phyloP scores from a whole-genome alignment of 2,329 filamentous ascomycete genomes.

The Colletotrichum neosansevieriae region DNA sequence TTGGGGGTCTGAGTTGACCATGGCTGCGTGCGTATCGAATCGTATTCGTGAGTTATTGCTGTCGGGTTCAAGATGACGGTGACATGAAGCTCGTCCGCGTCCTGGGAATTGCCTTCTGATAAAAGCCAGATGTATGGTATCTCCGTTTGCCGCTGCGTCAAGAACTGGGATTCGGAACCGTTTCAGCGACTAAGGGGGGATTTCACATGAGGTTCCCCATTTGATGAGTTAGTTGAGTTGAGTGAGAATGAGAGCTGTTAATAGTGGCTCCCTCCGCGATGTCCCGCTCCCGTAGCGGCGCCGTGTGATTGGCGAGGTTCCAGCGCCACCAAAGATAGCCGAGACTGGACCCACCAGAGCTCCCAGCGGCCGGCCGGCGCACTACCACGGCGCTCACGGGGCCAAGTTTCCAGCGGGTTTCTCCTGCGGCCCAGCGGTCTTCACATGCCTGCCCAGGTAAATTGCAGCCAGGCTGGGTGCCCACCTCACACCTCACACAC shows the following conservation, averaged over 20 bases:
- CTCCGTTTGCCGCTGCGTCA: conserved; percentile 13
- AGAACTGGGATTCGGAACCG: conserved; percentile 3
- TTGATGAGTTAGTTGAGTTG: conserved; percentile 7
- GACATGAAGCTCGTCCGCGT: not conserved
- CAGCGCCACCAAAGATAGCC: conserved; percentile 38
- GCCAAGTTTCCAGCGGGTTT: not conserved
- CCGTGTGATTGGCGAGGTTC: conserved; percentile 40
- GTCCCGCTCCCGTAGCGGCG: conserved; percentile 37
- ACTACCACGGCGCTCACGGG: conserved; percentile 32
- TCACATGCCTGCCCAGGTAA: conserved; percentile 18
- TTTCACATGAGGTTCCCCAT: conserved; percentile 35
- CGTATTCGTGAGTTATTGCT: not conserved
- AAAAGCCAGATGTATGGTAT: not conserved
- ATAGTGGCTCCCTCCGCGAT: conserved; percentile 18
- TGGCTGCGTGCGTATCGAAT: conserved; percentile 17
- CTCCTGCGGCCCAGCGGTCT: not conserved
- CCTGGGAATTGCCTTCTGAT: not conserved
- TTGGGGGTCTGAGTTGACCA: conserved; percentile 43
- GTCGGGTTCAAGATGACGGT: not conserved
- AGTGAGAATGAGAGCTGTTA: not conserved
- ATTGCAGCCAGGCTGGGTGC: too few relatives aligned
- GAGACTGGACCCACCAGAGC: conserved; percentile 33
- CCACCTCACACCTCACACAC: too few relatives aligned
- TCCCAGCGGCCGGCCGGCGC: conserved; percentile 35
- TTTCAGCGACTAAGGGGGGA: conserved; percentile 34